These are phyloP conservation scores for Chionographis japonica DNA, from an alignment of 106 monocot genomes.

Conservation along the genomic window DNA sequence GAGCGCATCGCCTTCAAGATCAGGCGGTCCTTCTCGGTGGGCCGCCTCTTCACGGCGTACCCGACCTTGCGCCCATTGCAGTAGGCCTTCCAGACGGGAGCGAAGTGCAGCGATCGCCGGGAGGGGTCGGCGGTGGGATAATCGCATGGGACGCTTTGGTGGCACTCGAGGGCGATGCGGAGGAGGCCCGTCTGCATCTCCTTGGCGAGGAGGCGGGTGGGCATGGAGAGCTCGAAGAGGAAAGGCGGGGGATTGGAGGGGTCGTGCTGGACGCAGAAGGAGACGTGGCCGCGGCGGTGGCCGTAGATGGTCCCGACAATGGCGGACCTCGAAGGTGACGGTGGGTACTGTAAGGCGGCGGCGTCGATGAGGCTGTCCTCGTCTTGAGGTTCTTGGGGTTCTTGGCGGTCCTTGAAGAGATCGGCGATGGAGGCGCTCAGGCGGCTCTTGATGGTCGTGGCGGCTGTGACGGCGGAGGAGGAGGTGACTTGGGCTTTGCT, in stretches of 20 bases:
- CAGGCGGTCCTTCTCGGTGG: constrained; percentile 14
- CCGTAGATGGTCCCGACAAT: constrained; percentile 50
- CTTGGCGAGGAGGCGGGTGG: constrained; percentile 26
- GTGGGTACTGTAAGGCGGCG: constrained; percentile 7
- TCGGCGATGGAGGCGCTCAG: constrained; percentile 20
- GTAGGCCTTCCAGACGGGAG: constrained; percentile 26
- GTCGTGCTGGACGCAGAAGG: constrained; percentile 44
- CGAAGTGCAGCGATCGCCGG: background rate
- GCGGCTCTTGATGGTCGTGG: constrained; percentile 24
- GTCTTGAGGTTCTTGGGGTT: constrained; percentile 9
- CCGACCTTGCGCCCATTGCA: constrained; percentile 44
- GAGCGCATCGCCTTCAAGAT: constrained; percentile 12
- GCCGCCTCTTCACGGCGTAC: constrained; percentile 31
- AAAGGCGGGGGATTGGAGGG: constrained; percentile 26
- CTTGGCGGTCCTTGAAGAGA: constrained; percentile 3
- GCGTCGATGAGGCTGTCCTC: constrained; percentile 30
- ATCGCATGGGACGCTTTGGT: background rate
- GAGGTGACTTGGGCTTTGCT: background rate
- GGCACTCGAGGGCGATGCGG: constrained; percentile 38
- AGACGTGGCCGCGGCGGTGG: constrained; percentile 31
- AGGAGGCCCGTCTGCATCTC: constrained; percentile 42
- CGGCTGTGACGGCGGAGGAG: background rate
- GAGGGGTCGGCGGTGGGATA: background rate
- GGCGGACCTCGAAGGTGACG: constrained; percentile 6
- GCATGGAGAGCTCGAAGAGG: constrained; percentile 39